These are phyloP conservation scores for Papiliotrema fonsecae DNA, from an alignment of 1,284 basidiomycete species.

Conservation along the genomic window DNA sequence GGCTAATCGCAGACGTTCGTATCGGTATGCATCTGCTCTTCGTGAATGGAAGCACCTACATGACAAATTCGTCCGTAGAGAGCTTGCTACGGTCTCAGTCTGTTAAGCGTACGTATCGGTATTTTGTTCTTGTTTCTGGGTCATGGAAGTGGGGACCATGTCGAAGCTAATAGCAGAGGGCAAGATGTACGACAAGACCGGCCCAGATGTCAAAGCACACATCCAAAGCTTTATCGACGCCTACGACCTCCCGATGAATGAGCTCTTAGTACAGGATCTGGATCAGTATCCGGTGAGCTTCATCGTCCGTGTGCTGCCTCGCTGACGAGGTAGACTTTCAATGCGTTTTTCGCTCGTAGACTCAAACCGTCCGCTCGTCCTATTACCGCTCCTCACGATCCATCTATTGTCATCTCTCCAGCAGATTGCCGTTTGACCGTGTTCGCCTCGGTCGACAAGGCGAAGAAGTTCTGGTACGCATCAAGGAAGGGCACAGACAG, in stretches of 20 bases:
- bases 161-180: constrained; percentile 37
- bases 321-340: constrained; percentile 56
- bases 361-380: constrained; percentile 64
- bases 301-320: neutral
- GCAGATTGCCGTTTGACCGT: constrained; percentile 73
- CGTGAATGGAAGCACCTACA: constrained; percentile 51
- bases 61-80: constrained; percentile 58
- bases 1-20: constrained; percentile 28
- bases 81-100: constrained; percentile 62
- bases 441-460: constrained; percentile 58
- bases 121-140: neutral
- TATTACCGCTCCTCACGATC: constrained; percentile 58
- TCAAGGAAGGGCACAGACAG: neutral
- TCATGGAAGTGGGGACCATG: too few species aligned
- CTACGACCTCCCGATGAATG: constrained; percentile 60
- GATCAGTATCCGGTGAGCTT: constrained; percentile 52
- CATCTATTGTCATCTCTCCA: constrained; percentile 57
- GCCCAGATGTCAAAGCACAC: constrained; percentile 50
- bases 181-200: constrained; percentile 45
- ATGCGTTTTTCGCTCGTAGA: constrained; percentile 73
- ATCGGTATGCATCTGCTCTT: constrained; percentile 76
- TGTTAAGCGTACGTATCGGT: constrained; percentile 53
- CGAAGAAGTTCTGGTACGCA: constrained; percentile 62
- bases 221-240: constrained; percentile 70
- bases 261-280: constrained; percentile 63